Base-by-base conservation (phyloP, 2,329 filamentous ascomycete genomes). In the Diaporthe citriasiana region DNA sequence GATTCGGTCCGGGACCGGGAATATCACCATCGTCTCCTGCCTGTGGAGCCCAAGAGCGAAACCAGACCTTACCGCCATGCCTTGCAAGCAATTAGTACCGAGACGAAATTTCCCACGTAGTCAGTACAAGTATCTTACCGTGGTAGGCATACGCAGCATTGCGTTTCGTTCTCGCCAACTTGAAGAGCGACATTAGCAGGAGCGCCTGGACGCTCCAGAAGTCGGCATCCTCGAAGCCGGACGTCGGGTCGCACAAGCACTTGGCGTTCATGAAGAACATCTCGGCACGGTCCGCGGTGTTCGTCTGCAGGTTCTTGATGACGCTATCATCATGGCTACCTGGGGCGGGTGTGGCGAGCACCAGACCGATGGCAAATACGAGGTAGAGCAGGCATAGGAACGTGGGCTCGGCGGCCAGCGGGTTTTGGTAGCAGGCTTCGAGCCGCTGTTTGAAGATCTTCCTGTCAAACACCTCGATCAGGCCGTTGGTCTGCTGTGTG, bases 131-230 rank as follows among this genome's bases (percentile, higher is more conserved):
- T 1, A 19, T 76, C 83, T 81, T 82, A 87, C 91, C 91, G 63
- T 89, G 85, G 74, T 92, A 90, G 22, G 87, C 86, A 81, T 91
- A 92, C 0, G 92, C 89, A 7, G 89, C 88, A 76, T 93, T 93
- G 22, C 90, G 85, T 79, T 89, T 91, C 0, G 90, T 90, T 19
- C 90, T 86, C 3, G 87, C 85, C 22, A 93, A 82, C 87, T 89
- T 90, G 78, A 92, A 93, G 2, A 92, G 81, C 0, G 91, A 86
- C 88, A 93, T 92, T 47, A 93, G 82, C 0, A 89, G 82, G 56
- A 93, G 82, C 2, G 90, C 90, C 78, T 93, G 91, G 60, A 93
- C 86, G 17, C 89, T 90, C 89, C 90, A 92, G 73, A 93, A 88
- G 72, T 91, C 88, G 30, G 88, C 89, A 77, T 92, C 89, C 78